Percentiles rank a stretch among this genome's conserved stretches.
Conservation (phyloP, 257 asterid genomes). For the Capsicum pubescens region DNA sequence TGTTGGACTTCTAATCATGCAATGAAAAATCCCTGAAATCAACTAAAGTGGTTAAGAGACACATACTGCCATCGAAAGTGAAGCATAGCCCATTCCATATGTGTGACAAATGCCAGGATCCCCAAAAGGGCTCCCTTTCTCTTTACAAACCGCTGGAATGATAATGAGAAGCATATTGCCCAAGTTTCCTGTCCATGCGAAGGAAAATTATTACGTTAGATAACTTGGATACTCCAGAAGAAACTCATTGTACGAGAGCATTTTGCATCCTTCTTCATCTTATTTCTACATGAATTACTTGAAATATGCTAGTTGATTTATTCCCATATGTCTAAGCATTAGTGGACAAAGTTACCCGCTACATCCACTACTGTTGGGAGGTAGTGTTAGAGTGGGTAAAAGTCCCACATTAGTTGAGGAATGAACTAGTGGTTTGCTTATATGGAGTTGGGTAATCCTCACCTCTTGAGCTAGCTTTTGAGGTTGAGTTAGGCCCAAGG, state of each 20-base stretch:
- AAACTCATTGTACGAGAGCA: slow-evolving; percentile 1
- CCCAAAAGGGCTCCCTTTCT: slow-evolving; percentile 89
- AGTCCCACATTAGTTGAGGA: too few species aligned
- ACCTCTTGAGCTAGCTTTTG: too few species aligned
- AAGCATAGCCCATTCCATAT: slow-evolving; percentile 82
- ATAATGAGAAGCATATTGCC: slow-evolving; percentile 89
- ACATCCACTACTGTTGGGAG: background rate
- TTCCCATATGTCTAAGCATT: background rate
- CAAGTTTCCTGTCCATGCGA: slow-evolving; percentile 65
- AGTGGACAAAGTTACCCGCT: background rate
- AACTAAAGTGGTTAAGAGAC: background rate
- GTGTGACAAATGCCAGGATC: slow-evolving; percentile 62
- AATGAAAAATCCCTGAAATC: slow-evolving; percentile 18
- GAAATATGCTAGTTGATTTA: background rate
- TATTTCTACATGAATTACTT: slow-evolving; percentile 18
- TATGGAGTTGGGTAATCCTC: too few species aligned
- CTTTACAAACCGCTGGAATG: slow-evolving; percentile 91
- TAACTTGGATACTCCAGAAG: slow-evolving; percentile 6
- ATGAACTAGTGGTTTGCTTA: too few species aligned
- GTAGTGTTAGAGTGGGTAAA: background rate
- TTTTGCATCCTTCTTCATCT: background rate
- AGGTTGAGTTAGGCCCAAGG: too few species aligned
- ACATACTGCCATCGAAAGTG: slow-evolving; percentile 95
- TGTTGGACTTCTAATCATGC: background rate
- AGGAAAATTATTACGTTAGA: background rate